Evolutionary conservation across 1,284 basidiomycete genomes (phyloP).

Genomic region (Fomitiporia mediterranea): DNA sequence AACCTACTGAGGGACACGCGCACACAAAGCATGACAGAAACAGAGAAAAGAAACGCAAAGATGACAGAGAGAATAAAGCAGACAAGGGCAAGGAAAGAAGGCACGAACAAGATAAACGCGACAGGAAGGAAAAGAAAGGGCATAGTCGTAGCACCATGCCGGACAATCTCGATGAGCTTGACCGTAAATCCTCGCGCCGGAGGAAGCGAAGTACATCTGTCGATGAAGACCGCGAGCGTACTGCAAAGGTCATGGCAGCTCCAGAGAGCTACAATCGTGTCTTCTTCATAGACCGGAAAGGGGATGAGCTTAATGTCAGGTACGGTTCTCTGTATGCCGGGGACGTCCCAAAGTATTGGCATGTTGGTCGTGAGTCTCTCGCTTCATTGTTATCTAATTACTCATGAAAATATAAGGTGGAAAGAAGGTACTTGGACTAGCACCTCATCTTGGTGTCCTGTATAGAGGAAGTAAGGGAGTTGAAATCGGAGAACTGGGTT

Average conservation of each 20-base stretch:
- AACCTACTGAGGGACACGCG: neutral
- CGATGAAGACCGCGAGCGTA: neutral
- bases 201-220: neutral
- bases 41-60: conserved; percentile 3
- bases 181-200: neutral
- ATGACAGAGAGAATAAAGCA: conserved; percentile 3
- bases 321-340: conserved; percentile 65
- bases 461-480: conserved; percentile 51
- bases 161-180: conserved; percentile 16
- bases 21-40: conserved; percentile 8
- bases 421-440: conserved; percentile 58
- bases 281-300: conserved; percentile 66
- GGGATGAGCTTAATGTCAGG: conserved; percentile 62
- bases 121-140: conserved; percentile 1
- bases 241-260: neutral
- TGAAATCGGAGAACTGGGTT: conserved; percentile 42
- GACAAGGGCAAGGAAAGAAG: conserved; percentile 17
- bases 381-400: conserved; percentile 26
- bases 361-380: conserved; percentile 47
- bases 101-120: conserved; percentile 2
- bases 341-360: conserved; percentile 63
- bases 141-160: neutral
- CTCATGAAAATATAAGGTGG: conserved; percentile 64
- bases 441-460: conserved; percentile 41
- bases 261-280: conserved; percentile 27